A percentile compares a stretch with the other conserved stretches of the same genome.
Evolutionary conservation across 306 rosid genomes (phyloP).

Genomic region (Morella rubra): DNA sequence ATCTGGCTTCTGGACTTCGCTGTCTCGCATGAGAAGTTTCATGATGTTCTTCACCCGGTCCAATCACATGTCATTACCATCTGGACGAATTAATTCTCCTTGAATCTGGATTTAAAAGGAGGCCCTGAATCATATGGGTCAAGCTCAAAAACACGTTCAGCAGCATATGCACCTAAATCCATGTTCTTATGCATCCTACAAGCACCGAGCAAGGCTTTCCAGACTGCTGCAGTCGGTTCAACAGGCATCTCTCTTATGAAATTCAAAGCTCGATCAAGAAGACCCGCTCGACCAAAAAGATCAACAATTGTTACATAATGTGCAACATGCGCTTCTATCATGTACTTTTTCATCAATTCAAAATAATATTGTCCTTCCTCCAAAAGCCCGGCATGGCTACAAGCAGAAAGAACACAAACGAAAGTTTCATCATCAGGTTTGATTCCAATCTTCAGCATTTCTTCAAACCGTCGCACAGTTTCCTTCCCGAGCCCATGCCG

Average conservation of each 20-base stretch:
- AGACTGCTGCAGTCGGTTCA: slow-evolving; percentile 29
- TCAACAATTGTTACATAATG: slow-evolving; percentile 38
- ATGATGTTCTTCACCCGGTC: not conserved
- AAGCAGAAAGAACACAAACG: slow-evolving; percentile 32
- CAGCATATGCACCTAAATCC: slow-evolving; percentile 40
- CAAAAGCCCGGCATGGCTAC: slow-evolving; percentile 35
- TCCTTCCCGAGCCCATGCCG: slow-evolving; percentile 40
- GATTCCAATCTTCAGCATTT: slow-evolving; percentile 31
- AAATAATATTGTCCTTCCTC: slow-evolving; percentile 31
- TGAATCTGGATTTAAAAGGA: slow-evolving; percentile 17
- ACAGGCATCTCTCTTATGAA: slow-evolving; percentile 27
- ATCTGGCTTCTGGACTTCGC: not conserved
- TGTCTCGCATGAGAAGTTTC: no score
- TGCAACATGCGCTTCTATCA: slow-evolving; percentile 28
- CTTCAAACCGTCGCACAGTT: slow-evolving; percentile 24
- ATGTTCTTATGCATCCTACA: slow-evolving; percentile 37
- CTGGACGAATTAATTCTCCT: not conserved
- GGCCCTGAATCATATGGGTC: slow-evolving; percentile 44
- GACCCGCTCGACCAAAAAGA: slow-evolving; percentile 42
- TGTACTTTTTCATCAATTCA: slow-evolving; percentile 32
- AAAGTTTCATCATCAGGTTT: slow-evolving; percentile 35
- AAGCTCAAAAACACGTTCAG: slow-evolving; percentile 33
- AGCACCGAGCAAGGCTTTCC: slow-evolving; percentile 43
- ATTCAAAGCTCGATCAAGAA: slow-evolving; percentile 27
- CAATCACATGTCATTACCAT: not conserved